Evolutionary conservation across 2,329 filamentous ascomycete species (phyloP), one percentile per base, ranked within the genome.

Genomic region (Reticulascus tulasneorum): DNA sequence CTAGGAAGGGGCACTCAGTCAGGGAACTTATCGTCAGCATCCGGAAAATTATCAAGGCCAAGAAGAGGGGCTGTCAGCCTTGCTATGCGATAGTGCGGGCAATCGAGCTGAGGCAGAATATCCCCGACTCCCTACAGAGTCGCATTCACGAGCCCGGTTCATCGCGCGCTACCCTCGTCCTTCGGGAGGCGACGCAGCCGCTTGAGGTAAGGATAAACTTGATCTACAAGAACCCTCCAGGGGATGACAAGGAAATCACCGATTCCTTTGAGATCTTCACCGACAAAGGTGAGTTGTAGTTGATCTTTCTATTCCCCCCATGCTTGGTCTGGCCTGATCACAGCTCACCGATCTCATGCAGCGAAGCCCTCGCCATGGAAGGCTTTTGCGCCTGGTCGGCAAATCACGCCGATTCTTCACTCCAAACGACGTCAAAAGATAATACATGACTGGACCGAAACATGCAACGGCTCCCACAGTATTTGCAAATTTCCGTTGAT

Each of bases 51-150:
- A 9, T 7, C 10, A 25, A 25, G 16, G 28, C 19, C 28, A 13
- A 19, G 13, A 39, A 36, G 17, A 25, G 17, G 9, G 37, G 32
- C 23, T 39, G 37, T 6, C 37, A 39, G 25, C n/a, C n/a, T 18
- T 39, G 37, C 26, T 36, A 39, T n/a, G 33, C 33, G 21, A 36
- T 36, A 12, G 19, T 22, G 25, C 11, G 16, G 20, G 27, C 7
- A 10, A 16, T 31, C 5, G 10, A 19, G 21, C 21, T n/a, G n/a
- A 17, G 12, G 19, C 8, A 10, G 6, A 13, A 23, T 4, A 6
- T 30, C 15, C n/a, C n/a, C n/a, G n/a, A n/a, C n/a, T n/a, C n/a
- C n/a, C n/a, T n/a, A n/a, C n/a, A n/a, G n/a, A n/a, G n/a, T n/a
- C n/a, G n/a, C n/a, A n/a, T n/a, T n/a, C n/a, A n/a, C n/a, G n/a